Conservation (phyloP, 257 asterid genomes). For the Salvia rosmarinus region DNA sequence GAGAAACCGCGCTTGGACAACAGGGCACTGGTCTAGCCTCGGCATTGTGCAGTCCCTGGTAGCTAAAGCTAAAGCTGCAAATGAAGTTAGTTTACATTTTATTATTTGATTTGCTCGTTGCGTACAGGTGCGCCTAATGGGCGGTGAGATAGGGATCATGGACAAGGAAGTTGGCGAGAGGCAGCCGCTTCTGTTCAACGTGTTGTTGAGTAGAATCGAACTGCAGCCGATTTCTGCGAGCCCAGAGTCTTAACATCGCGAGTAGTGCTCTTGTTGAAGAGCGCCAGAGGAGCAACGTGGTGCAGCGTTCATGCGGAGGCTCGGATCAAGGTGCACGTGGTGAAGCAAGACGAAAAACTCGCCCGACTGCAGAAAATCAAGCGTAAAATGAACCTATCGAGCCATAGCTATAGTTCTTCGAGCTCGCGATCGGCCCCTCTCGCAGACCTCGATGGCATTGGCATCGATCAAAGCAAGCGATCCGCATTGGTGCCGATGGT, state of each 20-base stretch:
- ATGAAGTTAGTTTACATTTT: too few species aligned
- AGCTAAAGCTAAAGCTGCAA: slow-evolving; percentile 3
- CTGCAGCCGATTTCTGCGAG: too few species aligned
- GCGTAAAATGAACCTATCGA: slow-evolving; percentile 30
- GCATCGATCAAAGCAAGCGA: slow-evolving; percentile 29
- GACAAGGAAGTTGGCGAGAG: slow-evolving; percentile 63
- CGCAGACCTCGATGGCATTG: slow-evolving; percentile 52
- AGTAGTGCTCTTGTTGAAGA: slow-evolving; percentile 57
- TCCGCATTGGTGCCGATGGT: slow-evolving; percentile 46
- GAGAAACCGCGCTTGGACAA: slow-evolving; percentile 50
- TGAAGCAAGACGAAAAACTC: slow-evolving; percentile 52
- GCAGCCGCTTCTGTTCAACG: slow-evolving; percentile 65
- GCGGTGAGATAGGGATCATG: slow-evolving; percentile 68
- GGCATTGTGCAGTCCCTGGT: slow-evolving; percentile 88
- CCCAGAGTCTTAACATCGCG: slow-evolving; percentile 50
- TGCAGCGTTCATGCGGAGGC: slow-evolving; percentile 54
- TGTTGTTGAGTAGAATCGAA: slow-evolving; percentile 29
- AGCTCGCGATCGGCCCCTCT: slow-evolving; percentile 47
- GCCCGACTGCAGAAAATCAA: slow-evolving; percentile 43
- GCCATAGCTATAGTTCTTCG: slow-evolving; percentile 34
- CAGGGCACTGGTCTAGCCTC: slow-evolving; percentile 81
- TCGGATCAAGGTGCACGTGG: slow-evolving; percentile 53
- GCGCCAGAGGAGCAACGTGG: slow-evolving; percentile 48
- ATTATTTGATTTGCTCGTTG: background rate
- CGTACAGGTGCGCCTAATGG: slow-evolving; percentile 71